These are phyloP conservation scores for Termitomyces sp. DNA, from an alignment of 768 basidiomycete genomes.

Conservation along the genomic window DNA sequence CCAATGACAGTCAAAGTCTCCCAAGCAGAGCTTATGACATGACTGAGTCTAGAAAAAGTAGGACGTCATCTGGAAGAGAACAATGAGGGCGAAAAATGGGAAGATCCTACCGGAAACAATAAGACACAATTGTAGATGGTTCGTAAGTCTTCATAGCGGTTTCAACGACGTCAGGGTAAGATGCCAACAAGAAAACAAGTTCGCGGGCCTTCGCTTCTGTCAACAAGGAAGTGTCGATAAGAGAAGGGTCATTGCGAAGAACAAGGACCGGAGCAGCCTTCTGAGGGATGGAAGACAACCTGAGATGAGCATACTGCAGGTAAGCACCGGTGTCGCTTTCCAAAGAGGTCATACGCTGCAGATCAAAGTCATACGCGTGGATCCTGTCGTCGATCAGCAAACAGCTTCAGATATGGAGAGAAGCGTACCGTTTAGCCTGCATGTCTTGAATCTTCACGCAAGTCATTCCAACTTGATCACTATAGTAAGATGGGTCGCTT, in stretches of 20 bases:
- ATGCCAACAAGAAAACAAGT: constrained; percentile 7
- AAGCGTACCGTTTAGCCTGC: constrained; percentile 77
- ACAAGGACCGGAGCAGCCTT: constrained; percentile 6
- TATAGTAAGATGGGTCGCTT: constrained; percentile 75
- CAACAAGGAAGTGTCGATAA: constrained; percentile 6
- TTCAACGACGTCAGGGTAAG: constrained; percentile 8
- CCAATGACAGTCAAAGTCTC: constrained; percentile 7
- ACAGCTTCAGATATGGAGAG: not conserved
- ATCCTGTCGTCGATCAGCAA: constrained; percentile 43
- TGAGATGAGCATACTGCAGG: constrained; percentile 93
- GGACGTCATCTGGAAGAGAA: not conserved
- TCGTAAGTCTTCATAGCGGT: constrained; percentile 5
- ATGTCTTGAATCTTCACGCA: constrained; percentile 98
- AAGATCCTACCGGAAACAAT: not conserved
- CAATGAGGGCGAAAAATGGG: not conserved
- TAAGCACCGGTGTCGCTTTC: constrained; percentile 95
- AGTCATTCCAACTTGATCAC: constrained; percentile 83
- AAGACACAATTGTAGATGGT: constrained; percentile 4
- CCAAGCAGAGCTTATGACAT: constrained; percentile 5
- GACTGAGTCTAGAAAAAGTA: not conserved
- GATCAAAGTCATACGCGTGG: constrained; percentile 93
- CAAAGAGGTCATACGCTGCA: constrained; percentile 90
- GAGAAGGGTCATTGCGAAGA: not conserved
- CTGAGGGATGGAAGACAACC: constrained; percentile 59
- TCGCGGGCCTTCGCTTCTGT: constrained; percentile 7